Evolutionary conservation across 805 yeast genomes (phyloP).

Genomic region (Vanderwaltozyma yarrowii): DNA sequence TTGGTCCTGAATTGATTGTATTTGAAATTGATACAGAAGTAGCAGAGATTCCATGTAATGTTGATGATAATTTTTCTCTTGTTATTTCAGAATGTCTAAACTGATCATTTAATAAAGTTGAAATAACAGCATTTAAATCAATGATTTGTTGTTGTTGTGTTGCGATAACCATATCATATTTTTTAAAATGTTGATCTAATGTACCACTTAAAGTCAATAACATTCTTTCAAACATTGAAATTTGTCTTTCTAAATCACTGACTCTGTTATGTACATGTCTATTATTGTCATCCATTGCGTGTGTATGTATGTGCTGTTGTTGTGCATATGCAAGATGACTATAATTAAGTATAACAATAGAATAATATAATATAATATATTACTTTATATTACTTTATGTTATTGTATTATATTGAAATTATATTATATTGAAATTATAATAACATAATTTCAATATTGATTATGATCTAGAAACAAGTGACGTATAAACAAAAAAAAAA

Average conservation of each 20-base stretch:
- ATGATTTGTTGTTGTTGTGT: slow-evolving; percentile 26
- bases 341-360: too few species aligned
- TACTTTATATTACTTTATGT: too few species aligned
- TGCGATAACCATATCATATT: slow-evolving; percentile 21
- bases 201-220: slow-evolving; percentile 24
- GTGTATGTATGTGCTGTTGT: too few species aligned
- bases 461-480: too few species aligned
- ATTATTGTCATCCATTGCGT: neutral
- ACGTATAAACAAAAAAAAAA: too few species aligned
- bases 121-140: slow-evolving; percentile 19
- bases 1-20: neutral
- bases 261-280: slow-evolving; percentile 7
- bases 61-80: slow-evolving; percentile 17
- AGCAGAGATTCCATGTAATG: slow-evolving; percentile 19
- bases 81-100: slow-evolving; percentile 20
- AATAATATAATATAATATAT: too few species aligned
- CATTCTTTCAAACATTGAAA: slow-evolving; percentile 23
- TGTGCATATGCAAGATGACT: too few species aligned
- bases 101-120: slow-evolving; percentile 22
- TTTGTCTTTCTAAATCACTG: slow-evolving; percentile 22
- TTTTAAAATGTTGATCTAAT: slow-evolving; percentile 25
- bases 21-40: slow-evolving; percentile 9
- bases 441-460: too few species aligned
- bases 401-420: too few species aligned
- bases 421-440: too few species aligned